Conservation (phyloP, 2,329 filamentous ascomycete species). For the Dactylonectria macrodidyma region DNA sequence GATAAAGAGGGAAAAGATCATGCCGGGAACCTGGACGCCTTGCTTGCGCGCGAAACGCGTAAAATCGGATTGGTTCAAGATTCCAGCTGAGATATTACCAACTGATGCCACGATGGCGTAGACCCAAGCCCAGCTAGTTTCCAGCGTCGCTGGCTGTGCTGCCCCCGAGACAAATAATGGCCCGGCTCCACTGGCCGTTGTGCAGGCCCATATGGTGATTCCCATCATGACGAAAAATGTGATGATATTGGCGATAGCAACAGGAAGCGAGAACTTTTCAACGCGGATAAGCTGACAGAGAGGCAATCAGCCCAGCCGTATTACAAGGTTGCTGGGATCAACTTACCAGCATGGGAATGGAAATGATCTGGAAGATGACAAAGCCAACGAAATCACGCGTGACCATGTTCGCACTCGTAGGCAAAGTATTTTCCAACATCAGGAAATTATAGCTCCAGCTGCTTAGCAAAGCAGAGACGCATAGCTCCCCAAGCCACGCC, state of each 20-base stretch:
- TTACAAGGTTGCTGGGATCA: background rate
- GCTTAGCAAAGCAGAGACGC: background rate
- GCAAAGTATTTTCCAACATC: constrained; percentile 7
- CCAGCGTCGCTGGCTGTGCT: background rate
- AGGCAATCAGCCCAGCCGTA: background rate
- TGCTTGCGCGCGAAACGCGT: constrained; percentile 7
- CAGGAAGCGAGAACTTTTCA: background rate
- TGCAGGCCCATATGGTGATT: background rate
- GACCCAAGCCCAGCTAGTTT: constrained; percentile 4
- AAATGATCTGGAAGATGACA: constrained; percentile 5
- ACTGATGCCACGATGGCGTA: constrained; percentile 4
- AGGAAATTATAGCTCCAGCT: background rate
- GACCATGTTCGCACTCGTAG: background rate
- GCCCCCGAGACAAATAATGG: background rate
- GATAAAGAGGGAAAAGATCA: background rate
- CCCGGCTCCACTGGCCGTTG: background rate
- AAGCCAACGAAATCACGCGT: constrained; percentile 11
- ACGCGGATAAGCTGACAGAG: background rate
- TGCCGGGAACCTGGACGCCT: constrained; percentile 4
- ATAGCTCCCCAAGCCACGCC: constrained; percentile 5
- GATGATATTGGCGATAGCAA: background rate
- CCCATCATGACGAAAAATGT: constrained; percentile 1
- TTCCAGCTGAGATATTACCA: constrained; percentile 6
- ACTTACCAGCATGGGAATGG: constrained; percentile 2
- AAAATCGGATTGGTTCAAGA: constrained; percentile 9